Conservation (phyloP, 1,139 yeast genomes). For the Sugiyamaella novakii region DNA sequence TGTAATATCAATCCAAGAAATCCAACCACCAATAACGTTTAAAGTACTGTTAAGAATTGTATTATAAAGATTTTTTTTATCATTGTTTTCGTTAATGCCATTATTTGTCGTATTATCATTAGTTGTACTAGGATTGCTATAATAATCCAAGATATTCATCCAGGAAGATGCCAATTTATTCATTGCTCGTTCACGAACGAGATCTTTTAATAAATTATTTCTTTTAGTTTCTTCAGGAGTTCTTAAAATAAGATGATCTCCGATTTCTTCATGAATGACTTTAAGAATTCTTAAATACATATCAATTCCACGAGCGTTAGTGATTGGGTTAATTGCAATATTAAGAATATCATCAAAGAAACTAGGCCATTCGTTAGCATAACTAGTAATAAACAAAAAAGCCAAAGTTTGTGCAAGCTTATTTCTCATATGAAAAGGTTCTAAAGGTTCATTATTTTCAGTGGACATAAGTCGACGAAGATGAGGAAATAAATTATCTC, state of each 20-base stretch:
- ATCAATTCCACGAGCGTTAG: conserved; percentile 62
- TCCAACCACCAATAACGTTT: conserved; percentile 77
- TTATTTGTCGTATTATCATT: conserved; percentile 42
- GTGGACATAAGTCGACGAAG: conserved; percentile 27
- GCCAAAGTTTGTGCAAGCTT: conserved; percentile 77
- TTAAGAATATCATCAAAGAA: conserved; percentile 67
- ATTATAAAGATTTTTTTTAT: conserved; percentile 24
- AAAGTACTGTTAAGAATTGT: conserved; percentile 64
- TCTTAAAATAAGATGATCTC: conserved; percentile 81
- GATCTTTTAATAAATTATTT: conserved; percentile 75
- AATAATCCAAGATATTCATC: conserved; percentile 57
- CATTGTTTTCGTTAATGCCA: conserved; percentile 43
- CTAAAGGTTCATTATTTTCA: conserved; percentile 35
- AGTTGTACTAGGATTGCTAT: conserved; percentile 31
- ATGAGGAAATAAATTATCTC: conserved; percentile 52
- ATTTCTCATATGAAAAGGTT: conserved; percentile 69
- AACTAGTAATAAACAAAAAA: conserved; percentile 66
- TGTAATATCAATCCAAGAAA: conserved; percentile 92
- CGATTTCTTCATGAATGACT: conserved; percentile 86
- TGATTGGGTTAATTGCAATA: conserved; percentile 36
- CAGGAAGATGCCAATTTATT: conserved; percentile 64
- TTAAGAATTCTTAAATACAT: conserved; percentile 73
- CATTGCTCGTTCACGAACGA: conserved; percentile 78
- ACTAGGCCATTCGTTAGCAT: conserved; percentile 61
- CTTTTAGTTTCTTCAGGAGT: conserved; percentile 61